Percentiles rank a stretch among this genome's conserved stretches.
phyloP scores from a whole-genome alignment of 495 filamentous ascomycete species.

The Aspergillus ellipticus region DNA sequence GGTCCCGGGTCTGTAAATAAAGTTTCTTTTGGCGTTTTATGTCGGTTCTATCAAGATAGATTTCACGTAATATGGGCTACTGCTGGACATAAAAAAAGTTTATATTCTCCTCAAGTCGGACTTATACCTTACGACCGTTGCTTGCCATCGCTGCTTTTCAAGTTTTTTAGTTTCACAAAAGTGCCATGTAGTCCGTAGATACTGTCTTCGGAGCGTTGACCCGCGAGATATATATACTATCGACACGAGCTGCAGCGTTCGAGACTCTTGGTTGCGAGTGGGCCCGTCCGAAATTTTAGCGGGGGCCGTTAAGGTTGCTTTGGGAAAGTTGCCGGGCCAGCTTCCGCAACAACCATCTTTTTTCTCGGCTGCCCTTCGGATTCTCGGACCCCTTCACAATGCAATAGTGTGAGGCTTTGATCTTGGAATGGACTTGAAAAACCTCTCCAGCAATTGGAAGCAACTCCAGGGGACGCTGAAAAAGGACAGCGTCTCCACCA shows the following conservation, averaged over 20 bases:
- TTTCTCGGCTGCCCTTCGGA: constrained; percentile 4
- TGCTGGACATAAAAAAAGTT: constrained; percentile 7
- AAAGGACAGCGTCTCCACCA: constrained; percentile 35
- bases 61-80: constrained; percentile 13
- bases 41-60: constrained; percentile 7
- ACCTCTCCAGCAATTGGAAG: constrained; percentile 66
- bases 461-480: constrained; percentile 65
- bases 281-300: constrained; percentile 18
- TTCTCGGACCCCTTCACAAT: constrained; percentile 11
- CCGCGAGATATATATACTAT: background rate
- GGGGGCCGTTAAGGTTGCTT: constrained; percentile 8
- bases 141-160: background rate
- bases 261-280: constrained; percentile 5
- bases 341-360: constrained; percentile 15
- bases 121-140: background rate
- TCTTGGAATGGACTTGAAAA: constrained; percentile 42
- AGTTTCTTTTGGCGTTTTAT: constrained; percentile 20
- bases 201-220: background rate
- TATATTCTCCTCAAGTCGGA: background rate
- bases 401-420: constrained; percentile 8
- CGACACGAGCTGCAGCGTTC: background rate
- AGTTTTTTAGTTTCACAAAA: background rate
- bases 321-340: constrained; percentile 6
- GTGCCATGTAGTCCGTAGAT: background rate
- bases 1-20: constrained; percentile 39